Evolutionary conservation across 73 alveolate genomes (phyloP), one percentile per base, ranked within the genome.

Genomic region (Paramecium caudatum): DNA sequence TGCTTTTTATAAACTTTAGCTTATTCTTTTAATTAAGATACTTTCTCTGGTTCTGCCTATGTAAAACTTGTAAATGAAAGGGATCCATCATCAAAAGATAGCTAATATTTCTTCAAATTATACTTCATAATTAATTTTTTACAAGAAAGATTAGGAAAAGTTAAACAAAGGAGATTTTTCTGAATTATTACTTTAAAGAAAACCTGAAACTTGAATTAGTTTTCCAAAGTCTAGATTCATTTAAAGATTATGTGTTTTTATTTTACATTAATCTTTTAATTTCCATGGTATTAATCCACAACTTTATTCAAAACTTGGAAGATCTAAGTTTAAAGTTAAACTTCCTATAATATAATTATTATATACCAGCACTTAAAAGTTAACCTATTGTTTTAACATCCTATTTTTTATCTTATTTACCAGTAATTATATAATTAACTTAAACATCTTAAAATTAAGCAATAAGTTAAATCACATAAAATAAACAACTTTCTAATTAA

Each of bases 11-110:
- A 55, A 27, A 55, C 80, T 25, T 55, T 55, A 3, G 80, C 80
- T 10, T 55, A 21, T 55, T 55, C 80, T 21, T 55, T 55, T 3
- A 55, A 27, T 12, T 55, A 55, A 23, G 30, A 2, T 27, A 55
- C 46, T 55, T 55, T 55, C 30, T 55, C 80, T 55, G 80, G 80
- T 55, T 55, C 80, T 55, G 46, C 80, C 30, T 55, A 55, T 27
- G 23, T 17, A 55, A 19, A 55, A 27, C 45, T 55, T 23, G 80
- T 55, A 55, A 55, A 55, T 0, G 46, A 55, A 7, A 55, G 41
- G 4, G 46, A 55, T 10, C 80, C 30, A 27, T 55, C 41, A 4
- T 16, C 80, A 27, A 55, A 55, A 27, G 23, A 27, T 23, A 55
- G 23, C 80, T 55, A 55, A 46, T 27, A 21, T 6, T 19, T 2